Conservation (phyloP, 495 filamentous ascomycete genomes). For the Annulohypoxylon bovei region DNA sequence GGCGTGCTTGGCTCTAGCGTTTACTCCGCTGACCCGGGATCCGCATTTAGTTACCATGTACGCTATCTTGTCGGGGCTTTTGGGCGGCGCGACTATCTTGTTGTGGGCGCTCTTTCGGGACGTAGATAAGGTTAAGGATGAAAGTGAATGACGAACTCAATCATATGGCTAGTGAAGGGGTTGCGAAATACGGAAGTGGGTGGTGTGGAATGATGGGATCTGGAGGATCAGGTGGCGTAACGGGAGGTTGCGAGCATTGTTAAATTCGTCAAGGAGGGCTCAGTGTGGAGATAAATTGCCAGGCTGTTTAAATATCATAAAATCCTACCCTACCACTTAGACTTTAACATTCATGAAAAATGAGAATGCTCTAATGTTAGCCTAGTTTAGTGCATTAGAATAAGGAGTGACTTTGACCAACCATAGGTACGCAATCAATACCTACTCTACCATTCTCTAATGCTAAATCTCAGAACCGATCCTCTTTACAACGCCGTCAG, state of each 20-base stretch:
- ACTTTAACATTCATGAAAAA: too few species aligned
- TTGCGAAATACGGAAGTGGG: neutral
- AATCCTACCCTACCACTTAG: neutral
- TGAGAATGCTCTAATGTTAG: too few species aligned
- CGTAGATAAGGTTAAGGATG: constrained; percentile 10
- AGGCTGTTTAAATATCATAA: neutral
- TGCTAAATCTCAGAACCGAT: too few species aligned
- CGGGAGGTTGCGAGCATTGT: neutral
- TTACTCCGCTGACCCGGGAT: constrained; percentile 54
- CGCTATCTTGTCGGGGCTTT: constrained; percentile 47
- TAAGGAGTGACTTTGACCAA: too few species aligned
- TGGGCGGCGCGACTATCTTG: constrained; percentile 16
- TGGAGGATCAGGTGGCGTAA: neutral
- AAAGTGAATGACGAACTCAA: constrained; percentile 6
- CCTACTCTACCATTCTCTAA: too few species aligned
- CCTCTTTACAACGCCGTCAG: too few species aligned
- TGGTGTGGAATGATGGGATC: neutral
- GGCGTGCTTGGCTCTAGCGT: constrained; percentile 53
- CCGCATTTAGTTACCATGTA: constrained; percentile 61
- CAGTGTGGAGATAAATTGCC: neutral
- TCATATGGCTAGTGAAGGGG: neutral
- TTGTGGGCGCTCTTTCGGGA: constrained; percentile 21
- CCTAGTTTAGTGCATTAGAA: too few species aligned
- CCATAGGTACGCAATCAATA: too few species aligned
- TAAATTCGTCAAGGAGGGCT: neutral